Evolutionary conservation across 2,329 filamentous ascomycete genomes (phyloP).

Genomic region (Diaporthe caulivora): DNA sequence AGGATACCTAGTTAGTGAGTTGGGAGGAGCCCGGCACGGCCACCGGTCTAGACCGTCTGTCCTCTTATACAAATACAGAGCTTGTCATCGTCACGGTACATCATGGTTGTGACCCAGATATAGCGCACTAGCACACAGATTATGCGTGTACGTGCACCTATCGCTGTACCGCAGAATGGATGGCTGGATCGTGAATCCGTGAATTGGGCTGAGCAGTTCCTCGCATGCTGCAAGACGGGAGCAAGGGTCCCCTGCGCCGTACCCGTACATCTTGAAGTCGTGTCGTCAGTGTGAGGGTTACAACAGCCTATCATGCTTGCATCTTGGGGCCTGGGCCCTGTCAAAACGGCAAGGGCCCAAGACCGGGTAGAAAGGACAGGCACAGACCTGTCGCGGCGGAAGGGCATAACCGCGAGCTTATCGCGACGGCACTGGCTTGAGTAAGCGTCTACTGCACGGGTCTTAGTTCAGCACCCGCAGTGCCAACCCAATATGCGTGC

Average conservation of each 20-base stretch:
- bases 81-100: not conserved
- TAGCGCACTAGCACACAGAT: not conserved
- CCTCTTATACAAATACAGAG: not conserved
- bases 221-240: not conserved
- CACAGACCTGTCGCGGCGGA: not conserved
- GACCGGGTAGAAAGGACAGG: not conserved
- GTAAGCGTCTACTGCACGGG: not conserved
- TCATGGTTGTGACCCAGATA: not conserved
- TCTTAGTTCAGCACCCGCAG: not conserved
- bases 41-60: not conserved
- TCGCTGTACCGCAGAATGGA: not conserved
- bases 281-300: slow-evolving; percentile 17
- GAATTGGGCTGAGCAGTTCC: not conserved
- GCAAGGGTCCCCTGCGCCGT: not conserved
- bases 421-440: not conserved
- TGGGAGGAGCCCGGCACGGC: not conserved
- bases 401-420: not conserved
- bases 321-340: not conserved
- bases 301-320: slow-evolving; percentile 2
- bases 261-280: not conserved
- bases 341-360: not conserved
- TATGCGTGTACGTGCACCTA: not conserved
- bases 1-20: no score
- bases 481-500: not conserved
- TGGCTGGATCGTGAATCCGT: not conserved